Base-by-base conservation (phyloP, 495 filamentous ascomycete species). In the Peziza echinospora region DNA sequence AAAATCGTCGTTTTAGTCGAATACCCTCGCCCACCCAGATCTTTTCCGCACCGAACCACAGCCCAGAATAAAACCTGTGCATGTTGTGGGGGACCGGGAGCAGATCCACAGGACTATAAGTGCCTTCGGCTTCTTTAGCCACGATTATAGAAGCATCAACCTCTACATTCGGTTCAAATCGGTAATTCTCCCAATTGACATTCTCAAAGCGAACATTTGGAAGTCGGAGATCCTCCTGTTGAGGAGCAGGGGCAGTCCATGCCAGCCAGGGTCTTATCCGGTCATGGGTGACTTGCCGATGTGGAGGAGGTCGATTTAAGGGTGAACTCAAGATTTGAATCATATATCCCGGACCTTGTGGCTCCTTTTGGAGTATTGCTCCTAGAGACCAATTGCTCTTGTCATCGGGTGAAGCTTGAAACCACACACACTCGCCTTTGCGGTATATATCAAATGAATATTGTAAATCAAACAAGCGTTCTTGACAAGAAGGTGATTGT, bases 11-110 rank as follows among this genome's bases (percentile, higher is more conserved):
- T 43, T 57, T 58, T 1, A 76, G 52, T 13, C 75, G 67, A 19
- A 76, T 61, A 17, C 70, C 60, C 19, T 78, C 74, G 5, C 75
- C 72, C 3, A 67, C 60, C 70, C 72, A 78, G 30, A 77, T 57
- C 52, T 75, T 75, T 48, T 78, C 74, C 1, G 68, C 73, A 26
- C 74, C 74, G n/a, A 77, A 60, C 57, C 62, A 78, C 28, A 77
- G 60, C n/a, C 74, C 71, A 16, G 69, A 66, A 52, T 69, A 77
- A 48, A 64, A 58, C 10, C 64, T 59, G 9, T 58, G 53, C n/a
- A 54, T 50, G 37, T 52, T 51, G n/a, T 61, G 63, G 30, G 30
- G 19, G 30, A 7, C 30, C 13, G 30, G 30, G 22, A 71, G 49
- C 16, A 54, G 62, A 21, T 69, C 66, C 39, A 76, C 65, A 5